Evolutionary conservation across 2,329 filamentous ascomycete genomes (phyloP).

Genomic region (Neocucurbitaria cava): DNA sequence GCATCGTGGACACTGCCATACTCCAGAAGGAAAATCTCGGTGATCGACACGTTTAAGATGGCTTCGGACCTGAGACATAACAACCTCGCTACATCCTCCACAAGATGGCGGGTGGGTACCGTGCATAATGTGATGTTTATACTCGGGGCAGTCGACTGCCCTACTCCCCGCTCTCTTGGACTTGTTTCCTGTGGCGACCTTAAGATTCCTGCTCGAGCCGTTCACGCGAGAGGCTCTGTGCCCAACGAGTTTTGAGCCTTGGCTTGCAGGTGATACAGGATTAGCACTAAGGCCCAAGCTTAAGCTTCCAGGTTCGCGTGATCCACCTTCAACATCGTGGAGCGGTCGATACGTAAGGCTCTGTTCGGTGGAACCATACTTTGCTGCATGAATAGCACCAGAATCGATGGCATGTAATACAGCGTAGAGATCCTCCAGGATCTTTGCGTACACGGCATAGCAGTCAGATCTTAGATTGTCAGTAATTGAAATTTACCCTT

Average conservation of each 20-base stretch:
- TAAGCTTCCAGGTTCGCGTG: neutral
- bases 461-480: neutral
- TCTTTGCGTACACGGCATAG: conserved; percentile 2
- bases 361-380: no score
- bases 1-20: conserved; percentile 4
- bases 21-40: neutral
- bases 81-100: neutral
- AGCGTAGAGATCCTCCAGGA: neutral
- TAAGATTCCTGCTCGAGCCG: neutral
- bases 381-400: neutral
- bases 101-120: neutral
- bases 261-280: neutral
- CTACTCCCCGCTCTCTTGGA: neutral
- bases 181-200: neutral
- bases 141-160: conserved; percentile 5
- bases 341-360: neutral
- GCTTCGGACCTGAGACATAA: conserved; percentile 5
- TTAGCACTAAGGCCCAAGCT: neutral
- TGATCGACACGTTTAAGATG: conserved; percentile 6
- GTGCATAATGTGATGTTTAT: conserved; percentile 3
- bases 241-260: neutral
- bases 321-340: neutral
- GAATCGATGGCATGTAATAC: conserved; percentile 1
- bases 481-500: neutral
- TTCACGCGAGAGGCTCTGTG: neutral